phyloP scores from a whole-genome alignment of 2,329 filamentous ascomycete species.

The Lecanicillium sp. region DNA sequence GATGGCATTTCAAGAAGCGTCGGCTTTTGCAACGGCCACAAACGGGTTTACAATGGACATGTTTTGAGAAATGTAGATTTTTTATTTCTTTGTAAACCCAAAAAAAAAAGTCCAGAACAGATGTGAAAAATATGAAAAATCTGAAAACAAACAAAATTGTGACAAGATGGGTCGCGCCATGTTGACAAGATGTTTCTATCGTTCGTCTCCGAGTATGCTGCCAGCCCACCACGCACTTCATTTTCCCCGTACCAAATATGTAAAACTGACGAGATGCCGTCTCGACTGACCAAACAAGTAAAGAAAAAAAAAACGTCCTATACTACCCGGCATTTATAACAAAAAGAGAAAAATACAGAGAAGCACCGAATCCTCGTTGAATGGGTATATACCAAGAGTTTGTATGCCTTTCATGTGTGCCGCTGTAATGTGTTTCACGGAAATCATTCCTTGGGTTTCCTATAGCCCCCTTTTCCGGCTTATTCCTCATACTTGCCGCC shows the following conservation, averaged over 20 bases:
- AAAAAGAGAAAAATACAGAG: neutral
- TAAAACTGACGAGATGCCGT: neutral
- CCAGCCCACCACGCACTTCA: too few relatives aligned
- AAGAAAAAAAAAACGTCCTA: neutral
- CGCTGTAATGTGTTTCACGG: neutral
- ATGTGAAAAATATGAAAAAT: too few relatives aligned
- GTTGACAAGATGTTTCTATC: neutral
- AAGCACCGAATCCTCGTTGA: neutral
- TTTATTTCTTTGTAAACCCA: neutral
- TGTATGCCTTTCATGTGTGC: neutral
- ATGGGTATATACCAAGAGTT: constrained; percentile 11
- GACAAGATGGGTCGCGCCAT: neutral
- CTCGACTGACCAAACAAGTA: constrained; percentile 6
- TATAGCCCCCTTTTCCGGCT: neutral
- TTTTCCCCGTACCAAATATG: neutral
- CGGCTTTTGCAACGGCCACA: neutral
- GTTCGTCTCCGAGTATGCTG: too few relatives aligned
- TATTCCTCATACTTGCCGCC: constrained; percentile 65
- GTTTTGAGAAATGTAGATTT: neutral
- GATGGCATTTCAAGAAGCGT: neutral
- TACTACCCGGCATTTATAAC: neutral
- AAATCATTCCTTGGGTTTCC: neutral
- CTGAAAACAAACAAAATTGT: too few relatives aligned
- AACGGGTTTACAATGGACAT: too few relatives aligned
- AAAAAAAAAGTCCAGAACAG: too few relatives aligned